Evolutionary conservation across 768 basidiomycete species (phyloP).

Genomic region (Suillus luteus): DNA sequence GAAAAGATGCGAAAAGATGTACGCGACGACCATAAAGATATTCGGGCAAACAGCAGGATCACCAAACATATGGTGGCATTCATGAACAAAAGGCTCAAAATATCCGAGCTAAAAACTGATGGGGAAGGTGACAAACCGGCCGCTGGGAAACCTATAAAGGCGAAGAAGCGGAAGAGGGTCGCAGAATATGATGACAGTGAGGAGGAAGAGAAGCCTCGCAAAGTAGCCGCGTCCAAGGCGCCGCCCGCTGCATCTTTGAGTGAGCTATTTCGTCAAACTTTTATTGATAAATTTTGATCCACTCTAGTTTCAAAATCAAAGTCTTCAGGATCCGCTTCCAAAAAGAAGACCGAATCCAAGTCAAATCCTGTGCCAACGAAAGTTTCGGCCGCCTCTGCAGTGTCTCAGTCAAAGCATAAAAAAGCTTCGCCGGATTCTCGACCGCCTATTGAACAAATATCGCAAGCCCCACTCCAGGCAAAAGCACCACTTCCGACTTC

Average conservation of each 20-base stretch:
- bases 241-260: constrained; percentile 9
- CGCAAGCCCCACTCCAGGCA: not conserved
- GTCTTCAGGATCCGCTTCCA: not conserved
- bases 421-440: not conserved
- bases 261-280: not conserved
- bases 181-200: constrained; percentile 22
- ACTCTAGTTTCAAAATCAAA: constrained; percentile 7
- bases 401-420: no score
- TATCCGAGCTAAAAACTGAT: constrained; percentile 34
- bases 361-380: not conserved
- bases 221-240: constrained; percentile 18
- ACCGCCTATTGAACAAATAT: not conserved
- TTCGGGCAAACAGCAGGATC: constrained; percentile 41
- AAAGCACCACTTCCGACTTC: constrained; percentile 9
- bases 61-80: constrained; percentile 36
- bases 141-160: constrained; percentile 16
- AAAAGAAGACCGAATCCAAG: not conserved
- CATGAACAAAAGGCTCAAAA: constrained; percentile 33
- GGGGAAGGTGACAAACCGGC: constrained; percentile 34
- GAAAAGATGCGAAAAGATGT: constrained; percentile 41
- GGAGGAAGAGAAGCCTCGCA: constrained; percentile 23
- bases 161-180: constrained; percentile 31
- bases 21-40: constrained; percentile 40
- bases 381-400: not conserved
- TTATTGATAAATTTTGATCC: not conserved